These are phyloP conservation scores for Cercospora zeina DNA, from an alignment of 2,329 filamentous ascomycete species.

Conservation along the genomic window DNA sequence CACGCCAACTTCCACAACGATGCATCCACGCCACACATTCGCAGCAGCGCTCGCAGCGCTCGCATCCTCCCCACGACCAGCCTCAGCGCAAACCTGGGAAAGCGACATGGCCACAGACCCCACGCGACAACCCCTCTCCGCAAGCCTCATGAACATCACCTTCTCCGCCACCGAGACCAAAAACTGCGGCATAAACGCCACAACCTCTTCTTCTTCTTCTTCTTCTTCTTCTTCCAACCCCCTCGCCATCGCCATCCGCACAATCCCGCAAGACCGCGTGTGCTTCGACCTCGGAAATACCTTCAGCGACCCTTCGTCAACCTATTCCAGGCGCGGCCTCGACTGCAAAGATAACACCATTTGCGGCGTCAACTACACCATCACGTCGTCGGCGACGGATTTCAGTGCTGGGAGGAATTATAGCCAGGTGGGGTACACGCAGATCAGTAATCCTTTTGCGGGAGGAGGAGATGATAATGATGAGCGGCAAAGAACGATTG, in stretches of 20 bases:
- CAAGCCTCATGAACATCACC: conserved; percentile 55
- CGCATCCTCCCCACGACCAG: background rate
- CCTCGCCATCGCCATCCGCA: conserved; percentile 51
- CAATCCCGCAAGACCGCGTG: conserved; percentile 16
- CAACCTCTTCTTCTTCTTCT: no score
- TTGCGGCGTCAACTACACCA: conserved; percentile 24
- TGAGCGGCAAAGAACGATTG: background rate
- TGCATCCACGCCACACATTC: background rate
- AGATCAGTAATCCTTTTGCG: conserved; percentile 19
- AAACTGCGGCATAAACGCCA: conserved; percentile 55
- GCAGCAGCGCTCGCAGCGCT: background rate
- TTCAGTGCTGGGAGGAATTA: conserved; percentile 13
- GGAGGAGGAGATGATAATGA: background rate
- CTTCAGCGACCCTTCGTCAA: conserved; percentile 10
- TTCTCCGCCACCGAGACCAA: conserved; percentile 58
- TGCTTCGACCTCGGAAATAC: conserved; percentile 22
- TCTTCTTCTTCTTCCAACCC: no score
- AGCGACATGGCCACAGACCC: conserved; percentile 22
- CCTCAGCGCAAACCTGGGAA: conserved; percentile 13
- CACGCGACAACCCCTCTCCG: conserved; percentile 12
- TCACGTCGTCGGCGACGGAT: conserved; percentile 2
- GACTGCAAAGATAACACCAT: conserved; percentile 6
- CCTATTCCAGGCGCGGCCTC: conserved; percentile 17
- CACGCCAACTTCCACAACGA: background rate
- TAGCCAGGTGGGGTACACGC: conserved; percentile 18